Evolutionary conservation across 1,284 basidiomycete genomes (phyloP).

Genomic region (Wallemia mellicola): DNA sequence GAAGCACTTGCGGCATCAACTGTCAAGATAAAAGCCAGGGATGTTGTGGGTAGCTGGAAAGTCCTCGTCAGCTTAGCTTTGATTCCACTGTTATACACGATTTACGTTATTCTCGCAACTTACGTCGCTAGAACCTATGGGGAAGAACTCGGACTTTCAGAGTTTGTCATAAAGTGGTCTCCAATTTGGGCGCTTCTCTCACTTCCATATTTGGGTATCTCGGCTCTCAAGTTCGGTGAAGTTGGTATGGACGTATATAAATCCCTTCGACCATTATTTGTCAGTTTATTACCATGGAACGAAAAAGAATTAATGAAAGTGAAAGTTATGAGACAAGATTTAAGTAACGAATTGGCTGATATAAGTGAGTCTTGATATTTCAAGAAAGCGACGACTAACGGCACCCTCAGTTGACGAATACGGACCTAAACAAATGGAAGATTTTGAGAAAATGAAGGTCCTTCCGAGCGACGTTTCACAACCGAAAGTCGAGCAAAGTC

Average conservation of each 20-base stretch:
- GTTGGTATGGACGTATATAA: slow-evolving; percentile 96
- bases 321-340: slow-evolving; percentile 41
- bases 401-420: slow-evolving; percentile 17
- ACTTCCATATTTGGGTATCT: slow-evolving; percentile 70
- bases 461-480: too few relatives aligned
- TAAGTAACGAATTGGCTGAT: slow-evolving; percentile 61
- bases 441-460: slow-evolving; percentile 59
- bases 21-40: slow-evolving; percentile 80
- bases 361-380: slow-evolving; percentile 36
- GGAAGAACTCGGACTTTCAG: not conserved
- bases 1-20: slow-evolving; percentile 88
- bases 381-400: not conserved
- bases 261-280: slow-evolving; percentile 71
- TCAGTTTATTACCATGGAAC: slow-evolving; percentile 73
- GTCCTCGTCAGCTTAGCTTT: slow-evolving; percentile 76
- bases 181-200: slow-evolving; percentile 8
- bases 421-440: slow-evolving; percentile 44
- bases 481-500: too few relatives aligned
- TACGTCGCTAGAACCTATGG: slow-evolving; percentile 32
- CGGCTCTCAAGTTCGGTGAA: slow-evolving; percentile 91
- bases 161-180: not conserved
- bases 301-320: slow-evolving; percentile 52
- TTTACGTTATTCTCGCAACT: slow-evolving; percentile 57
- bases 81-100: slow-evolving; percentile 56
- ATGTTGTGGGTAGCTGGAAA: slow-evolving; percentile 96